phyloP scores from a whole-genome alignment of 169 alveolate species.

The Prorocentrum cordatum region DNA sequence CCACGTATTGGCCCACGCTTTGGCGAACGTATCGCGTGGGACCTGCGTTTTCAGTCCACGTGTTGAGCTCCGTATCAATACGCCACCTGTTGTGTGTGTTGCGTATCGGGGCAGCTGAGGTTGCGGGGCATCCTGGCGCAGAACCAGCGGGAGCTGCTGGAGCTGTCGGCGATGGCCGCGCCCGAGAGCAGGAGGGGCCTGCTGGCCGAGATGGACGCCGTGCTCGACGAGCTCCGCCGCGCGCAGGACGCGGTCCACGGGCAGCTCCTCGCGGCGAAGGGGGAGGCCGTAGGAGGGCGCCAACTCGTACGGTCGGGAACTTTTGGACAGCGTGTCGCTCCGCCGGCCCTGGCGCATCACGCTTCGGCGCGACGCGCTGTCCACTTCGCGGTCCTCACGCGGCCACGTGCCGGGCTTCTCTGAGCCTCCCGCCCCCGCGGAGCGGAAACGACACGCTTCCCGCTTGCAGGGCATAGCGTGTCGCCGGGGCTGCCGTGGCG shows the following conservation, averaged over 20 bases:
- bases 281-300: too few relatives aligned
- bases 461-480: too few relatives aligned
- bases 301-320: too few relatives aligned
- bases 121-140: conserved; percentile 42
- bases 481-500: too few relatives aligned
- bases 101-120: conserved; percentile 8
- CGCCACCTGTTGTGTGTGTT: background rate
- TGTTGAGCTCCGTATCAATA: background rate
- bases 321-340: too few relatives aligned
- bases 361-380: too few relatives aligned
- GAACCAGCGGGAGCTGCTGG: conserved; percentile 54
- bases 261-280: conserved; percentile 56
- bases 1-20: background rate
- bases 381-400: too few relatives aligned
- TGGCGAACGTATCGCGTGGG: background rate
- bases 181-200: conserved; percentile 45
- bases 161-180: conserved; percentile 45
- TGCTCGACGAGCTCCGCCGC: conserved; percentile 51
- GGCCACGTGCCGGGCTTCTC: too few relatives aligned
- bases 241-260: conserved; percentile 64
- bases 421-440: too few relatives aligned
- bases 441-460: too few relatives aligned
- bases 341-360: too few relatives aligned
- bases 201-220: conserved; percentile 53
- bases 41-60: background rate